Conservation (phyloP, 805 yeast species). For the Candida mattraensis region DNA sequence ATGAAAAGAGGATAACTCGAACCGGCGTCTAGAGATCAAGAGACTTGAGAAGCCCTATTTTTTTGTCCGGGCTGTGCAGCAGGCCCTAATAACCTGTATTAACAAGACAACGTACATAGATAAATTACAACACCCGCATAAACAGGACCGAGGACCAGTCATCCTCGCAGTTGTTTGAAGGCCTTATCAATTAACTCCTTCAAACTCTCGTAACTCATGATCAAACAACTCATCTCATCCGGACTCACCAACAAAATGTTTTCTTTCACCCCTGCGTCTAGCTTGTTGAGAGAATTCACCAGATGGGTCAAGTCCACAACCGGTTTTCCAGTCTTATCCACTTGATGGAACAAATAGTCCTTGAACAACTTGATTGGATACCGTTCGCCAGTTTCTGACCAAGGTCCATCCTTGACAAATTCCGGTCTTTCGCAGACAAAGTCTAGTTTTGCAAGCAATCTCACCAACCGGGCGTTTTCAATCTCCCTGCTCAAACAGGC, state of each 20-base stretch:
- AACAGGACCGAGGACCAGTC: no score
- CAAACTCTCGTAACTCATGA: constrained; percentile 82
- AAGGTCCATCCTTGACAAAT: constrained; percentile 48
- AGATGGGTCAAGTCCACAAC: constrained; percentile 82
- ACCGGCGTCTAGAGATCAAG: no score
- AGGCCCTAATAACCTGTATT: no score
- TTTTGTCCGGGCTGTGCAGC: no score
- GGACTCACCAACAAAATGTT: constrained; percentile 74
- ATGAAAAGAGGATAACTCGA: no score
- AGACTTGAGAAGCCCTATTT: no score
- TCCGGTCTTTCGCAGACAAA: constrained; percentile 77
- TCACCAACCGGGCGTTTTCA: constrained; percentile 84
- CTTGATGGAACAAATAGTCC: constrained; percentile 84
- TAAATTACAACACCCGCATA: no score
- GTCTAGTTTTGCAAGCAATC: constrained; percentile 79
- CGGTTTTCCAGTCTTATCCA: constrained; percentile 74
- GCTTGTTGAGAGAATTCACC: constrained; percentile 73
- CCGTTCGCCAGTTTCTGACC: constrained; percentile 76
- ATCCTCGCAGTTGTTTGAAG: constrained; percentile 48
- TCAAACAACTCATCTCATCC: constrained; percentile 82
- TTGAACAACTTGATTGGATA: constrained; percentile 74
- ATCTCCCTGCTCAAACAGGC: constrained; percentile 65
- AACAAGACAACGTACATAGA: no score
- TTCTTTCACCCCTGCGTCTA: constrained; percentile 92
- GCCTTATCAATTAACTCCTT: constrained; percentile 67